Evolutionary conservation across 768 basidiomycete species (phyloP), one percentile per base, ranked within the genome.

Genomic region (Psilocybe azurescens): DNA sequence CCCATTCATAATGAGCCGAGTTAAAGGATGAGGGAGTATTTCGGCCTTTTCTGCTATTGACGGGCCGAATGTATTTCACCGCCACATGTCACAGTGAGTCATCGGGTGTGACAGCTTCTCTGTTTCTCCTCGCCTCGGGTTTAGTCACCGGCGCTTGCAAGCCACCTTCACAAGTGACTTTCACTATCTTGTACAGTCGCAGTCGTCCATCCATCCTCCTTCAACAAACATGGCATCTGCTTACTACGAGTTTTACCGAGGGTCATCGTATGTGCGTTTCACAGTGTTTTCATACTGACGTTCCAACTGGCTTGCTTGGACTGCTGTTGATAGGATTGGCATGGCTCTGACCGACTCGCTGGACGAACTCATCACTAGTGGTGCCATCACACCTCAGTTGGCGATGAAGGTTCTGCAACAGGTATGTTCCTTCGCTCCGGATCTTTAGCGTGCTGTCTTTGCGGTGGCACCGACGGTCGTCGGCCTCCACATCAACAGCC

Each of bases 331-430:
- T 59, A 99, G 97, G 66, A 94, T 99, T 75, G 97, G 97, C 55
- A 94, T 95, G 86, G 95, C 97, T 56, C 83, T 99, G 55, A 97
- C 96, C 13, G 97, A 99, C 81, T 95, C 97, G 66, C 87, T 99
- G 69, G 97, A 99, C 79, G 97, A 99, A 78, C 86, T 99, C 67
- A 98, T 99, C 70, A 97, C 95, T 50, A 92, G 91, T 71, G 97
- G 97, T 2, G 89, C 93, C 53, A 99, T 99, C 70, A 97, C 95
- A 18, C 97, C 97, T 11, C 97, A 99, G 78, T 76, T 99, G 67
- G 97, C 97, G n/a, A 94, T 98, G 90, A 94, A 97, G 77, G 94
- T 97, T n/a, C 78, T 99, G 61, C 90, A 92, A 72, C 97, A 98
- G 93, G 97, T 97, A 68, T 65, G 72, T 70, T 33, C 28, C 51